Evolutionary conservation across 106 monocot species (phyloP).

Genomic region (Dendrobium chrysotoxum): DNA sequence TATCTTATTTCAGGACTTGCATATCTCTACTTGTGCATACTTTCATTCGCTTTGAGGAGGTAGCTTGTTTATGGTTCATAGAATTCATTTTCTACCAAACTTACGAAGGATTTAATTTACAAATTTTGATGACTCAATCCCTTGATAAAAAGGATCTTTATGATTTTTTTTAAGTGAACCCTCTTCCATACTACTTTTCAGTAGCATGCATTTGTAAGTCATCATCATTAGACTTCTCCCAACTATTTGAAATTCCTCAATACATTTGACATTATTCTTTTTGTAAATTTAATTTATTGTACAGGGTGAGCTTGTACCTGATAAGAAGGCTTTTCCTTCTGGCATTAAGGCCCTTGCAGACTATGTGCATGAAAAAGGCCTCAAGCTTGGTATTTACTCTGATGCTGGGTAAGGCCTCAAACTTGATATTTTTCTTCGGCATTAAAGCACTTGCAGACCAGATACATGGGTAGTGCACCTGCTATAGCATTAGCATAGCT

Average conservation of each 20-base stretch:
- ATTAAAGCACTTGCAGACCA: not conserved
- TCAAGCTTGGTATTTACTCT: conserved; percentile 95
- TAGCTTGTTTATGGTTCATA: not conserved
- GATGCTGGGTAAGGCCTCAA: conserved; percentile 76
- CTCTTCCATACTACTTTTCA: not conserved
- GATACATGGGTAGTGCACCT: not conserved
- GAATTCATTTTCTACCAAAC: not conserved
- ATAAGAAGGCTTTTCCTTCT: conserved; percentile 71
- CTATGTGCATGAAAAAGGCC: conserved; percentile 80
- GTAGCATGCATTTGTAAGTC: not conserved
- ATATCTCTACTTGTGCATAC: not conserved
- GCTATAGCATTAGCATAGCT: not conserved
- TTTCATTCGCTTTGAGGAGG: not conserved
- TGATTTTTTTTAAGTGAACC: not conserved
- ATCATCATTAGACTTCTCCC: not conserved
- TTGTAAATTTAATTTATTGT: conserved; percentile 6
- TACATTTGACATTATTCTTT: not conserved
- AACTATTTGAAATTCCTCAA: not conserved
- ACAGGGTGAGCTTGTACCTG: conserved; percentile 74
- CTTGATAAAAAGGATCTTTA: not conserved
- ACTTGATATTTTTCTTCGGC: not conserved
- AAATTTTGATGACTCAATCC: not conserved
- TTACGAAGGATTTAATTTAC: not conserved
- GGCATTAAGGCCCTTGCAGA: conserved; percentile 89
- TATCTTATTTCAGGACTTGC: not conserved